These are phyloP conservation scores for Pisolithus tinctorius DNA, from an alignment of 768 basidiomycete genomes.

Conservation along the genomic window DNA sequence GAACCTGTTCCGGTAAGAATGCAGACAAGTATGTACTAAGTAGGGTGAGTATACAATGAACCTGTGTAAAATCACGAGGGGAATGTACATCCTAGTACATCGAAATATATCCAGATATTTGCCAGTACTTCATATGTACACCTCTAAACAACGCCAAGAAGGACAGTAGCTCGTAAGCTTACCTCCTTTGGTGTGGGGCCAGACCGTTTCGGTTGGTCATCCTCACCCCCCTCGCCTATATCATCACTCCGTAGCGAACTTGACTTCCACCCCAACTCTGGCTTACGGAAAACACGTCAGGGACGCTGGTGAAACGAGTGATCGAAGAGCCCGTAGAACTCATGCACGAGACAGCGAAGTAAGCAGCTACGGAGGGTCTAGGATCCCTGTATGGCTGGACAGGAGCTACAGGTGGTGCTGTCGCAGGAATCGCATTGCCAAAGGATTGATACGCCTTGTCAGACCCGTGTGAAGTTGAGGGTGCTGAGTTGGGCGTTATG, in stretches of 20 bases:
- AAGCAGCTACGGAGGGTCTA: constrained; percentile 62
- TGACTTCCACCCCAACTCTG: constrained; percentile 93
- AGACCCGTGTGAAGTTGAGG: constrained; percentile 14
- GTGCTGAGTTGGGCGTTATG: constrained; percentile 33
- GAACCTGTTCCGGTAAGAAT: too few relatives aligned
- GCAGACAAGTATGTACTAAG: neutral
- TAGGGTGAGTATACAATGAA: neutral
- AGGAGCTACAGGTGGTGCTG: constrained; percentile 43
- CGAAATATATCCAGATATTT: neutral
- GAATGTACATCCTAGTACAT: too few relatives aligned
- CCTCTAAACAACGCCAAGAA: constrained; percentile 63
- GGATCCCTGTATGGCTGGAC: constrained; percentile 72
- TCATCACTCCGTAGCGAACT: constrained; percentile 48
- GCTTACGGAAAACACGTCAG: constrained; percentile 76
- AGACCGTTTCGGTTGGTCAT: constrained; percentile 25
- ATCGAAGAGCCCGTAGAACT: constrained; percentile 76
- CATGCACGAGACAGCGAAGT: constrained; percentile 79
- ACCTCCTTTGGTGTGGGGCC: constrained; percentile 34
- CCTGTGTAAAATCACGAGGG: neutral
- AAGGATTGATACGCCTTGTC: constrained; percentile 19
- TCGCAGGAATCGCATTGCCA: constrained; percentile 30
- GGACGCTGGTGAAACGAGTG: constrained; percentile 79
- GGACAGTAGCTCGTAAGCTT: constrained; percentile 73
- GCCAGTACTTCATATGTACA: neutral
- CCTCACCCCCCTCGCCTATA: constrained; percentile 34